Conservation (phyloP, 495 filamentous ascomycete genomes). For the Astrocystis sublimbata region DNA sequence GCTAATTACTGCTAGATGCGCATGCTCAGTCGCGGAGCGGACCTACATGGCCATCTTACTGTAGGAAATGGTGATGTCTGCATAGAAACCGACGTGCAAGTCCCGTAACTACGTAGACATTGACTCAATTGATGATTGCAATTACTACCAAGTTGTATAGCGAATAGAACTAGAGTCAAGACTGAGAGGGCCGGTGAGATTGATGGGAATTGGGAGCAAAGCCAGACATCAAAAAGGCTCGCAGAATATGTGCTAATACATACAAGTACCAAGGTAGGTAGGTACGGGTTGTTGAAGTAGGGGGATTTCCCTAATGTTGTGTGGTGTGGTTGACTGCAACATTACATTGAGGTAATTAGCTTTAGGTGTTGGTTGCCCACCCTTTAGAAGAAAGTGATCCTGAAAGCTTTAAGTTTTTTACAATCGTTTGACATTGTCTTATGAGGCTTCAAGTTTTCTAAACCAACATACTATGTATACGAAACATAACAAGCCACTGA, state of each 20-base stretch:
- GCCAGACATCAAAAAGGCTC: not conserved
- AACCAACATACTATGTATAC: too few relatives aligned
- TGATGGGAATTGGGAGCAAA: not conserved
- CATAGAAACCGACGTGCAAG: not conserved
- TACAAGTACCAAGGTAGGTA: too few relatives aligned
- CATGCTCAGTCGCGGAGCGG: not conserved
- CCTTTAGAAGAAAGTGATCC: conserved; percentile 1
- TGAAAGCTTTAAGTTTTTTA: too few relatives aligned
- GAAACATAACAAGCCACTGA: too few relatives aligned
- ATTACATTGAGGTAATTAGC: not conserved
- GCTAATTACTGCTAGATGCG: conserved; percentile 13
- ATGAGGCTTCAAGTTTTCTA: too few relatives aligned
- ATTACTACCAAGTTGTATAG: not conserved
- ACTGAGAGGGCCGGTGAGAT: not conserved
- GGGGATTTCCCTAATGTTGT: not conserved
- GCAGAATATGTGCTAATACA: too few relatives aligned
- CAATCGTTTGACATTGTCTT: too few relatives aligned
- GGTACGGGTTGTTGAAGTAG: conserved; percentile 2
- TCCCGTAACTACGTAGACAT: not conserved
- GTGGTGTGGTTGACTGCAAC: conserved; percentile 7
- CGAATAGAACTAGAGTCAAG: not conserved
- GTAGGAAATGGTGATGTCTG: not conserved
- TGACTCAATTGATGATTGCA: not conserved
- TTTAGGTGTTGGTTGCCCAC: not conserved
- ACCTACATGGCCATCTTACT: too few relatives aligned